A percentile compares a stretch with the other conserved stretches of the same genome.
Conservation (phyloP, 345 rosid genomes). For the Populus simonii region DNA sequence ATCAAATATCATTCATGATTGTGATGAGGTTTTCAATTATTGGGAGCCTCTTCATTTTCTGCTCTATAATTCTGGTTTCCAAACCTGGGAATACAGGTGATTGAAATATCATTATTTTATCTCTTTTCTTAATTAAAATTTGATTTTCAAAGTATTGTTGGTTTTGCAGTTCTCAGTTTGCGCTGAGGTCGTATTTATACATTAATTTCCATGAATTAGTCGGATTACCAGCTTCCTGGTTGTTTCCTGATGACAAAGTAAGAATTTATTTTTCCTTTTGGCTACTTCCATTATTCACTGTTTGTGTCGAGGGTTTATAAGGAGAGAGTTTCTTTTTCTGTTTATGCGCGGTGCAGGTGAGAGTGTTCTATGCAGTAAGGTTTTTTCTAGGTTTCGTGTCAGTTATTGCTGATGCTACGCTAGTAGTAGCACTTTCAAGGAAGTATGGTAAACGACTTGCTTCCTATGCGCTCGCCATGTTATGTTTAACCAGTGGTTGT, state of each 20-base stretch:
- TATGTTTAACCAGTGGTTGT: constrained; percentile 95
- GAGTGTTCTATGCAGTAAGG: constrained; percentile 90
- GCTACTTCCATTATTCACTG: neutral
- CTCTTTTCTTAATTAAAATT: too few species aligned
- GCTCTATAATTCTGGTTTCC: constrained; percentile 88
- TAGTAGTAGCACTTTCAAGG: constrained; percentile 85
- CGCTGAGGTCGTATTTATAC: constrained; percentile 87
- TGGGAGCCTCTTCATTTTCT: constrained; percentile 98
- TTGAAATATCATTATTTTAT: too few species aligned
- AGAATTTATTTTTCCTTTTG: neutral
- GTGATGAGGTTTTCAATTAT: constrained; percentile 97
- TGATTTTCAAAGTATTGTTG: neutral
- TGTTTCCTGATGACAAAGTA: constrained; percentile 82
- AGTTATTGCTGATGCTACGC: constrained; percentile 70
- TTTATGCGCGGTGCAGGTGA: constrained; percentile 44
- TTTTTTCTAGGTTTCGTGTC: constrained; percentile 85
- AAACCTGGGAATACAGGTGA: constrained; percentile 97
- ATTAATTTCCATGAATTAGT: constrained; percentile 74
- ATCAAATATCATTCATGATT: constrained; percentile 93
- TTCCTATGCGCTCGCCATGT: constrained; percentile 88
- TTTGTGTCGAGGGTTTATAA: neutral
- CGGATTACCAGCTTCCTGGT: constrained; percentile 79
- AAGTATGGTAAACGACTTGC: constrained; percentile 91
- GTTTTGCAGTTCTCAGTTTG: constrained; percentile 74
- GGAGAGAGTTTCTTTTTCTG: neutral